phyloP scores from a whole-genome alignment of 2,329 filamentous ascomycete genomes.

The Helotiales sp. region DNA sequence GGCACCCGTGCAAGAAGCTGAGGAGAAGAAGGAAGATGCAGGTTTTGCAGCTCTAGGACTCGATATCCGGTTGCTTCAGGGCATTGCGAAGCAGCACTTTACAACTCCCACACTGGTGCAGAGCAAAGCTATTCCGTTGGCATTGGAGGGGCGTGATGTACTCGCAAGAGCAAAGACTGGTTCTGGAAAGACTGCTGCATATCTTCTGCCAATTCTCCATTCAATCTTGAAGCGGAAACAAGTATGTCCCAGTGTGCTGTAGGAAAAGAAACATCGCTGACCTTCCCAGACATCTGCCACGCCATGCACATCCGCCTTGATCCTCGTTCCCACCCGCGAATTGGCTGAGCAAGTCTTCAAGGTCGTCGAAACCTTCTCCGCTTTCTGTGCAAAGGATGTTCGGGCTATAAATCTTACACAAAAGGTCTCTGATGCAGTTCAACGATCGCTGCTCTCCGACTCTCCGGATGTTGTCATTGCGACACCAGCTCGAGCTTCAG shows the following conservation, averaged over 20 bases:
- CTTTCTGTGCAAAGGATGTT: conserved; percentile 83
- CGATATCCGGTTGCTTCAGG: conserved; percentile 83
- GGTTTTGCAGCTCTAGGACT: conserved; percentile 78
- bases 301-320: conserved; percentile 69
- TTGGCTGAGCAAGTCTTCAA: conserved; percentile 89
- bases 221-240: conserved; percentile 77
- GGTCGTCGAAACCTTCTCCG: conserved; percentile 71
- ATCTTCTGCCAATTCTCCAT: conserved; percentile 86
- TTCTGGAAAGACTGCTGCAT: conserved; percentile 96
- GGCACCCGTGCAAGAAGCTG: conserved; percentile 35
- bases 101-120: conserved; percentile 87
- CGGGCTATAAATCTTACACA: conserved; percentile 83
- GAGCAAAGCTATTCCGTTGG: conserved; percentile 81
- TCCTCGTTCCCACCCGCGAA: conserved; percentile 92
- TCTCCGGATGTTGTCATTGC: conserved; percentile 87
- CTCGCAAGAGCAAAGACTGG: conserved; percentile 92
- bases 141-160: conserved; percentile 84
- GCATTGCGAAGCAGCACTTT: conserved; percentile 81
- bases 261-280: conserved; percentile 14
- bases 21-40: conserved; percentile 29
- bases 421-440: conserved; percentile 86
- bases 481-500: conserved; percentile 81
- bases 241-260: conserved; percentile 39
- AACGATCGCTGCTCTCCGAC: conserved; percentile 81
- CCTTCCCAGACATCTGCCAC: conserved; percentile 46